These are phyloP conservation scores for Tuber brumale DNA, from an alignment of 495 filamentous ascomycete genomes.

Conservation along the genomic window DNA sequence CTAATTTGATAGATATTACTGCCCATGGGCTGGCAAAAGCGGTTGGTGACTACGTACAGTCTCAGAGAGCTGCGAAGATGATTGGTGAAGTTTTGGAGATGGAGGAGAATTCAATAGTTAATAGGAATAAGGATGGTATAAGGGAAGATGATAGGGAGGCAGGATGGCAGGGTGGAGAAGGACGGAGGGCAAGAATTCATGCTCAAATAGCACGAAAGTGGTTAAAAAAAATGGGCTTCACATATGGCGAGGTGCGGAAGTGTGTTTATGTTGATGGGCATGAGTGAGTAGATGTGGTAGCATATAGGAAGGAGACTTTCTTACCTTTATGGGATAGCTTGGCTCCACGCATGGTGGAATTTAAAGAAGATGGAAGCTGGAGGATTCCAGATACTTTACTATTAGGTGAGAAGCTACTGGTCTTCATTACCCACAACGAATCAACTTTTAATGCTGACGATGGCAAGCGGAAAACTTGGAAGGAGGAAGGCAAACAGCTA, in stretches of 20 bases:
- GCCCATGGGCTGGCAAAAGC: too few relatives aligned
- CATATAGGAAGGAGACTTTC: conserved; percentile 4
- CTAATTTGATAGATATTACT: too few relatives aligned
- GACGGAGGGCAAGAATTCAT: too few relatives aligned
- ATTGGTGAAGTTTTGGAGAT: too few relatives aligned
- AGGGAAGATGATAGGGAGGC: too few relatives aligned
- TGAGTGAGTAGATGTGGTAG: conserved; percentile 11
- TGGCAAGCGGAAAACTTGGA: not conserved
- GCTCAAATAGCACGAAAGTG: not conserved
- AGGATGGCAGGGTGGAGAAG: too few relatives aligned
- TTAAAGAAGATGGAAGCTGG: not conserved
- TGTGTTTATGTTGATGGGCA: conserved; percentile 22
- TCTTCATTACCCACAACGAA: not conserved
- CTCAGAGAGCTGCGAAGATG: too few relatives aligned
- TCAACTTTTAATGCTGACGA: not conserved
- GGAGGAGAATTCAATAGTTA: too few relatives aligned
- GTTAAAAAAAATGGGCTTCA: conserved; percentile 19
- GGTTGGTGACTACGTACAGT: too few relatives aligned
- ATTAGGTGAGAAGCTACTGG: not conserved
- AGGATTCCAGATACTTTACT: not conserved
- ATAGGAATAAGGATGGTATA: too few relatives aligned
- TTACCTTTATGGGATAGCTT: not conserved
- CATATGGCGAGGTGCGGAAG: conserved; percentile 8
- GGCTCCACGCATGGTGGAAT: not conserved
- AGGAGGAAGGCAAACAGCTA: not conserved